Percentiles rank a stretch among this genome's conserved stretches.
Conservation (phyloP, 2,329 filamentous ascomycete species). For the Metarhizium brunneum region DNA sequence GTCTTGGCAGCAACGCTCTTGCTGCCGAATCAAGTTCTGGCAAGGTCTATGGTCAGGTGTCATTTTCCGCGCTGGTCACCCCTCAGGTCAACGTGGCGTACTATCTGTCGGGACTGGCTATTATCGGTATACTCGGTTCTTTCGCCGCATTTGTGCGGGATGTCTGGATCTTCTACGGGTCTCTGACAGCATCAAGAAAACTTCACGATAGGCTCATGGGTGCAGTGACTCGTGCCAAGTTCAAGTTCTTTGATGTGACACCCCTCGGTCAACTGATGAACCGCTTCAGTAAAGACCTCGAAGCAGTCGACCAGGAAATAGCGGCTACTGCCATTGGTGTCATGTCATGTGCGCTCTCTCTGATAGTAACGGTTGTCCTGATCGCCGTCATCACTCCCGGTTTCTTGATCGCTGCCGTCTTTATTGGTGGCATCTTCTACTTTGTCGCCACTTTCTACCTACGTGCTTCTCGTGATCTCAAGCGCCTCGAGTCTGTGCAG, state of each 20-base stretch:
- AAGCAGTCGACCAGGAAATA: constrained; percentile 91
- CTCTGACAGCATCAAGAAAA: constrained; percentile 74
- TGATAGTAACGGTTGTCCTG: constrained; percentile 77
- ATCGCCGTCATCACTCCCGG: constrained; percentile 85
- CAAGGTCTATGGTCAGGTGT: constrained; percentile 7
- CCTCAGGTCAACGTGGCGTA: constrained; percentile 69
- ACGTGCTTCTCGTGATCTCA: constrained; percentile 85
- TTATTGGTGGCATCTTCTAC: constrained; percentile 78
- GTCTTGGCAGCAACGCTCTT: constrained; percentile 20
- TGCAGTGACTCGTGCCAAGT: constrained; percentile 77
- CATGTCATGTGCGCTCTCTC: constrained; percentile 52
- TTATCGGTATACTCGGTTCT: constrained; percentile 70
- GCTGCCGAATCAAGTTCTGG: neutral
- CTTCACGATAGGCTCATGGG: constrained; percentile 74
- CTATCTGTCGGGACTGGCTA: constrained; percentile 74
- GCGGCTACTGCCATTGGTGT: constrained; percentile 79
- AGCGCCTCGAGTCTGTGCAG: constrained; percentile 88
- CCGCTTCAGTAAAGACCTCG: constrained; percentile 94
- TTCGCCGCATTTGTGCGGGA: constrained; percentile 76
- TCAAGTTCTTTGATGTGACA: constrained; percentile 96
- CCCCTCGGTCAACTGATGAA: constrained; percentile 96
- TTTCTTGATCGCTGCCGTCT: constrained; percentile 77
- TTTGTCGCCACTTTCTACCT: constrained; percentile 83
- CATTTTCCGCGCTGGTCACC: constrained; percentile 16
- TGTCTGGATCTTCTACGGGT: constrained; percentile 84